These are phyloP conservation scores for Salvia rosmarinus DNA, from an alignment of 257 asterid species.

Conservation along the genomic window DNA sequence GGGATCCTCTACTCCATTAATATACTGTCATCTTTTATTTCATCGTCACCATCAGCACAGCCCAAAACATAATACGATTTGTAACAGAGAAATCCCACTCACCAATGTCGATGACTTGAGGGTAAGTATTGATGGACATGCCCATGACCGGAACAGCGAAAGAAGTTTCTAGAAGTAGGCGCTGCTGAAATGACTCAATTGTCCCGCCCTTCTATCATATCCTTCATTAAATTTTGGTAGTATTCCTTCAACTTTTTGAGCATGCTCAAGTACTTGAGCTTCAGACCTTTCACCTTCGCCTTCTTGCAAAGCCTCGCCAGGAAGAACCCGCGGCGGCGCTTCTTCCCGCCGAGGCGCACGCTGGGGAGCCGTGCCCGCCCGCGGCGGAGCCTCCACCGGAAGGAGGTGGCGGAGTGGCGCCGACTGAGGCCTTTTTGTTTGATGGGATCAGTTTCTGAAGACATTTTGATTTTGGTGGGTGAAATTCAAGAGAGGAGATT, in stretches of 20 bases:
- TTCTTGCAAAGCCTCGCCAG: constrained; percentile 50
- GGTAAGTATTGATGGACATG: constrained; percentile 44
- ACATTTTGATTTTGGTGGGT: constrained; percentile 35
- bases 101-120: neutral
- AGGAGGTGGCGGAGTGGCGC: constrained; percentile 30
- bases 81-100: neutral
- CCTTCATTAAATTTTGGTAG: constrained; percentile 47
- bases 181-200: constrained; percentile 61
- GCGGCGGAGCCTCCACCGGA: constrained; percentile 54
- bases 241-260: constrained; percentile 53
- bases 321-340: constrained; percentile 49
- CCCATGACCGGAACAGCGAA: constrained; percentile 82
- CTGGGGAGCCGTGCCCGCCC: constrained; percentile 48
- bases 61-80: neutral
- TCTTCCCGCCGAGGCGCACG: constrained; percentile 63
- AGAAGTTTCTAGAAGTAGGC: constrained; percentile 64
- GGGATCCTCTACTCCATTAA: neutral
- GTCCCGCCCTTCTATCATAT: constrained; percentile 50
- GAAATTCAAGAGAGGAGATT: constrained; percentile 3
- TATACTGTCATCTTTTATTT: too few relatives aligned
- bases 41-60: too few relatives aligned
- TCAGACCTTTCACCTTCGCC: constrained; percentile 51
- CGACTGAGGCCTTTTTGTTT: constrained; percentile 25
- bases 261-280: constrained; percentile 45
- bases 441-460: constrained; percentile 36